Evolutionary conservation across 2,329 filamentous ascomycete genomes (phyloP).

Genomic region (Ceratocystis albifundus): DNA sequence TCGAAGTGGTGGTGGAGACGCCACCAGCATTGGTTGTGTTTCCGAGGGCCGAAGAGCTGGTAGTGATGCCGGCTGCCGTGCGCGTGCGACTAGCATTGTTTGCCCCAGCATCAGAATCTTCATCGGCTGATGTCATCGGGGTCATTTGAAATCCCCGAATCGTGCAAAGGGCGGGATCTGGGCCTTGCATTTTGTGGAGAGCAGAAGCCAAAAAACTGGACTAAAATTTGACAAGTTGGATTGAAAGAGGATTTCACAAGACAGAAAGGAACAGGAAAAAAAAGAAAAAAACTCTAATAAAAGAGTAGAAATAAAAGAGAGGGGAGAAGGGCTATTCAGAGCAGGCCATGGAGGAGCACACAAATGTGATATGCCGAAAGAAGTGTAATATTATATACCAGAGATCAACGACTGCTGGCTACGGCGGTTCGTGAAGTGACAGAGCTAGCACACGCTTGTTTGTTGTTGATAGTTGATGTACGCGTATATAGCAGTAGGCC

Average conservation of each 20-base stretch:
- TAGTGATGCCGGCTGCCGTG: neutral
- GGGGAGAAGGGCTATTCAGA: slow-evolving; percentile 11
- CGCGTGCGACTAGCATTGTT: too few relatives aligned
- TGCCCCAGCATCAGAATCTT: slow-evolving; percentile 40
- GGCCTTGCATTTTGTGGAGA: slow-evolving; percentile 25
- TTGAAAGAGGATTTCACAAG: slow-evolving; percentile 8
- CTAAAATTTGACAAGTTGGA: neutral
- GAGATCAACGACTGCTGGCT: neutral
- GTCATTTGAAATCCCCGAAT: slow-evolving; percentile 48
- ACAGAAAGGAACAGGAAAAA: slow-evolving; percentile 3
- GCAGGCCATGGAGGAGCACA: neutral
- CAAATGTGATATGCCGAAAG: neutral
- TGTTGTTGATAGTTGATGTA: neutral
- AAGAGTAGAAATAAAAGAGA: slow-evolving; percentile 21
- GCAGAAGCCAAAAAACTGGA: slow-evolving; percentile 37
- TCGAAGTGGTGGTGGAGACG: too few relatives aligned
- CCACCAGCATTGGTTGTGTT: neutral
- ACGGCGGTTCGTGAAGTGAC: slow-evolving; percentile 18
- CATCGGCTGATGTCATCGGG: slow-evolving; percentile 44
- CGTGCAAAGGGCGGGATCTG: slow-evolving; percentile 38
- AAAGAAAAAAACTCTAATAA: slow-evolving; percentile 23
- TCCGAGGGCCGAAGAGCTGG: neutral
- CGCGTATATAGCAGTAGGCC: neutral
- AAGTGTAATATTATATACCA: neutral
- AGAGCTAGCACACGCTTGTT: neutral